Percentiles rank a stretch among this genome's conserved stretches.
phyloP scores from a whole-genome alignment of 2,329 filamentous ascomycete species.

The Grosmannia clavigera region DNA sequence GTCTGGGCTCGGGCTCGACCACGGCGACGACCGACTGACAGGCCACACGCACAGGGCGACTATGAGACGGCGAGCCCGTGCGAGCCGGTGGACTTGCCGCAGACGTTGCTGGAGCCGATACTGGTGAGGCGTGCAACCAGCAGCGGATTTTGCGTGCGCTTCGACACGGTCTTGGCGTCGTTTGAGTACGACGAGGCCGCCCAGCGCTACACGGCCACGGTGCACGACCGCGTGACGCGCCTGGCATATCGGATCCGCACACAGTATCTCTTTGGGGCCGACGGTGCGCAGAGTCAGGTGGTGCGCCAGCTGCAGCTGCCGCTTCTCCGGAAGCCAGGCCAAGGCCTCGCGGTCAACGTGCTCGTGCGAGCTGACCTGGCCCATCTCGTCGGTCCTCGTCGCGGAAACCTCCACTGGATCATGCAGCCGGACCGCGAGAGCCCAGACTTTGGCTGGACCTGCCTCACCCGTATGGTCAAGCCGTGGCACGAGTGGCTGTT shows the following conservation, averaged over 20 bases:
- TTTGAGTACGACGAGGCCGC: conserved; percentile 18
- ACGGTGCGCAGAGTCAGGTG: conserved; percentile 32
- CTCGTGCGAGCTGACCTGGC: conserved; percentile 32
- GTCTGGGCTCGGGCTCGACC: conserved; percentile 13
- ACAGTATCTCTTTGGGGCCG: conserved; percentile 47
- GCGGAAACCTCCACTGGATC: conserved; percentile 49
- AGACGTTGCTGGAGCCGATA: conserved; percentile 35
- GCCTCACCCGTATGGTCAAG: conserved; percentile 46
- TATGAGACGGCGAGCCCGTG: conserved; percentile 33
- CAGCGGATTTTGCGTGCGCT: conserved; percentile 28
- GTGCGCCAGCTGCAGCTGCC: conserved; percentile 24
- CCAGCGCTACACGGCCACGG: conserved; percentile 16
- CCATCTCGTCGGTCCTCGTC: conserved; percentile 33
- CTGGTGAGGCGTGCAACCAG: conserved; percentile 27
- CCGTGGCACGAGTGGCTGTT: conserved; percentile 53
- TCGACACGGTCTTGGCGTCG: conserved; percentile 25
- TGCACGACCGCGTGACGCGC: conserved; percentile 14
- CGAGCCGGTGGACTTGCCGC: conserved; percentile 30
- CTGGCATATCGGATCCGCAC: conserved; percentile 30
- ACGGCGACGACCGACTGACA: too few relatives aligned
- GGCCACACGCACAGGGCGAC: conserved; percentile 21
- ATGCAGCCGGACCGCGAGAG: conserved; percentile 40
- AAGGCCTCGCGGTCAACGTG: conserved; percentile 27
- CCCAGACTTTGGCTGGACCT: conserved; percentile 37
- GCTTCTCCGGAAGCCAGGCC: conserved; percentile 19